Conservation (phyloP, 257 asterid genomes). For the Jacaranda copaia region DNA sequence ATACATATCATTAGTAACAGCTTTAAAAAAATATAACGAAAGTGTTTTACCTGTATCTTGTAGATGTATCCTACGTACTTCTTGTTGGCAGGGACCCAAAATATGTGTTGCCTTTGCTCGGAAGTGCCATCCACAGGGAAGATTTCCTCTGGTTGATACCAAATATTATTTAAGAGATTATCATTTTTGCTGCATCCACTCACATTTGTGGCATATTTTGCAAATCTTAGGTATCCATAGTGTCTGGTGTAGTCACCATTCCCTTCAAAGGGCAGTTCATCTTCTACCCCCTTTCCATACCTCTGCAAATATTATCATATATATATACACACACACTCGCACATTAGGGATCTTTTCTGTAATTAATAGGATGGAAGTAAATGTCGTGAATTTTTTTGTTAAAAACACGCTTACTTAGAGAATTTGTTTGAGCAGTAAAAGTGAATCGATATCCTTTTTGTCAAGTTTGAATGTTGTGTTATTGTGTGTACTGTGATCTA, state of each 20-base stretch:
- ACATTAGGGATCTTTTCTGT: no score
- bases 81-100: conserved; percentile 59
- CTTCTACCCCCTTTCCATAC: conserved; percentile 54
- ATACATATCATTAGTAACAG: no score
- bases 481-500: no score
- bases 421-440: no score
- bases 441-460: no score
- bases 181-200: conserved; percentile 9
- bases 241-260: conserved; percentile 60
- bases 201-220: conserved; percentile 37
- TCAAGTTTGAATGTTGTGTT: no score
- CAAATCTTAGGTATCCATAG: conserved; percentile 47
- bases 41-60: conserved; percentile 43
- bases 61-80: conserved; percentile 35
- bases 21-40: no score
- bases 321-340: no score
- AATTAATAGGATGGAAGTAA: no score
- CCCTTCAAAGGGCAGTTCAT: conserved; percentile 56
- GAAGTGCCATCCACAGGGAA: conserved; percentile 58
- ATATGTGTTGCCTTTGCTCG: conserved; percentile 56
- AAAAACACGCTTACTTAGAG: no score
- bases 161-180: conserved; percentile 55
- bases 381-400: no score
- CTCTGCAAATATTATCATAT: conserved; percentile 45
- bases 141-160: conserved; percentile 68